Evolutionary conservation across 805 yeast genomes (phyloP).

Genomic region (Naumovozyma castellii): DNA sequence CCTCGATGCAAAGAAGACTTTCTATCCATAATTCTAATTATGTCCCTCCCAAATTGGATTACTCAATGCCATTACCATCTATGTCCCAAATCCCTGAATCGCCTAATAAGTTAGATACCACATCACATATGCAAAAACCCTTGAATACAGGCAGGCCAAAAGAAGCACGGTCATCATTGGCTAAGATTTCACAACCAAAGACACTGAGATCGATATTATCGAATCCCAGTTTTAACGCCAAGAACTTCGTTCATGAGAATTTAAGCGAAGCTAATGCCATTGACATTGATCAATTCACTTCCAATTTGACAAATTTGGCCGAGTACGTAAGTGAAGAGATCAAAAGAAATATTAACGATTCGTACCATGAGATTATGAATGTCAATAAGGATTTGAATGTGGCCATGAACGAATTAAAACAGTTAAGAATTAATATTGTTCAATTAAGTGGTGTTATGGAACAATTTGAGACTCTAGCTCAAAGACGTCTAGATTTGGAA

Average conservation of each 20-base stretch:
- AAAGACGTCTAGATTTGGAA: constrained; percentile 43
- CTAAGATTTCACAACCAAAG: not conserved
- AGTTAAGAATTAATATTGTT: constrained; percentile 48
- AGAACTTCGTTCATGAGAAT: constrained; percentile 38
- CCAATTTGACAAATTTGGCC: constrained; percentile 41
- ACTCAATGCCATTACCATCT: constrained; percentile 24
- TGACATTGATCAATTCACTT: constrained; percentile 62
- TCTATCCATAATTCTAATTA: constrained; percentile 32
- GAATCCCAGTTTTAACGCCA: constrained; percentile 39
- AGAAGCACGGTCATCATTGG: not conserved
- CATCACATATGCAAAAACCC: too few species aligned
- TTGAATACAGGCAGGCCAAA: not conserved
- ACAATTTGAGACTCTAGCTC: constrained; percentile 54
- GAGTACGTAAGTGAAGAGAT: constrained; percentile 46
- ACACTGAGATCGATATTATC: constrained; percentile 29
- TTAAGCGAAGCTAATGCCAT: constrained; percentile 58
- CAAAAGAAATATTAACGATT: constrained; percentile 48
- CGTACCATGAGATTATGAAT: constrained; percentile 50
- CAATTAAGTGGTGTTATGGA: constrained; percentile 52
- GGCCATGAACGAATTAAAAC: constrained; percentile 57
- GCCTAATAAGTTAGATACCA: too few species aligned
- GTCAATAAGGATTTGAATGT: constrained; percentile 50
- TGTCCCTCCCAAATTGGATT: constrained; percentile 24
- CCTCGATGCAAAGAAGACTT: constrained; percentile 37
- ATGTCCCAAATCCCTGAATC: not conserved